phyloP scores from a whole-genome alignment of 441 rosid genomes.

The Bocquillonia castaneifolia region DNA sequence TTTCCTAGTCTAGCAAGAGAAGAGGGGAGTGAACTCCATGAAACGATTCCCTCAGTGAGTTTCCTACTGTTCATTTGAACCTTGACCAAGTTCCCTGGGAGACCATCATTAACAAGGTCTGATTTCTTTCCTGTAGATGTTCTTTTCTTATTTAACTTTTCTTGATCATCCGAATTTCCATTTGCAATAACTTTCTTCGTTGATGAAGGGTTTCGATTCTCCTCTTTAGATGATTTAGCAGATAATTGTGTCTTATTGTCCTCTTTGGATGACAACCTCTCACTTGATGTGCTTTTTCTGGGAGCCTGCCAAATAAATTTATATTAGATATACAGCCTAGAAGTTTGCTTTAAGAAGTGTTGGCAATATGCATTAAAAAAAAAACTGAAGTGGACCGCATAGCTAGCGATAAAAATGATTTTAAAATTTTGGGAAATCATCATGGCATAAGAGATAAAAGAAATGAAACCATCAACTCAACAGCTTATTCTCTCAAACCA shows the following conservation, averaged over 20 bases:
- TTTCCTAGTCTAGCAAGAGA: constrained; percentile 85
- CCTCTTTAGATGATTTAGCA: constrained; percentile 55
- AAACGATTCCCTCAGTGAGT: constrained; percentile 58
- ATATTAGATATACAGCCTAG: not conserved
- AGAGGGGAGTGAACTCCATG: constrained; percentile 77
- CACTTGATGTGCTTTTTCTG: constrained; percentile 67
- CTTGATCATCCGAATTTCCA: constrained; percentile 50
- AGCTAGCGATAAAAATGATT: constrained; percentile 6
- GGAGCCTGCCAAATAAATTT: constrained; percentile 50
- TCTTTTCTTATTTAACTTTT: constrained; percentile 42
- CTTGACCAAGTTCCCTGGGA: constrained; percentile 71
- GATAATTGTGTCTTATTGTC: constrained; percentile 45
- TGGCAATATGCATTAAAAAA: not conserved
- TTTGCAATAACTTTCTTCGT: constrained; percentile 45
- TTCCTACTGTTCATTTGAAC: constrained; percentile 52
- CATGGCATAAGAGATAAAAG: constrained; percentile 5
- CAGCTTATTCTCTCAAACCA: constrained; percentile 6
- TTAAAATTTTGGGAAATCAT: not conserved
- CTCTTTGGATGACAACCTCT: constrained; percentile 52
- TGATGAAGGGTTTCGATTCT: constrained; percentile 37
- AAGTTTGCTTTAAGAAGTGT: not conserved
- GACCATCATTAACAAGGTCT: constrained; percentile 43
- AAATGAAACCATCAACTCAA: constrained; percentile 7
- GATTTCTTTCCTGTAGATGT: constrained; percentile 43
- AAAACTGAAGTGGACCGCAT: constrained; percentile 3